Evolutionary conservation across 331 rosid species (phyloP).

Genomic region (Quercus lobata): DNA sequence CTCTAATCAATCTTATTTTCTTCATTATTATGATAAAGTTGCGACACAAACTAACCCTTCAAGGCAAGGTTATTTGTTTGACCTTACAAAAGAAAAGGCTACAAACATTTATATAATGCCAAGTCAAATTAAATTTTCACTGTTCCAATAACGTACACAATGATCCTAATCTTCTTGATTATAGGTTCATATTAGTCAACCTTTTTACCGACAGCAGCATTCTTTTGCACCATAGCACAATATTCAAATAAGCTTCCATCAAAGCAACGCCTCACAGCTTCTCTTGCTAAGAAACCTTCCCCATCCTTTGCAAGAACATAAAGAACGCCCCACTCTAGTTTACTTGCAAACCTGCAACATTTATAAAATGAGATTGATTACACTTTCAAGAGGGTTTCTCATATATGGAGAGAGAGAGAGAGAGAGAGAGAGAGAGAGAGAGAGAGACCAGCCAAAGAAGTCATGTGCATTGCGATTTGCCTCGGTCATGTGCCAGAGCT

Average conservation of each 20-base stretch:
- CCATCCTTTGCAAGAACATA: constrained; percentile 69
- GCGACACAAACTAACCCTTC: neutral
- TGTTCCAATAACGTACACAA: neutral
- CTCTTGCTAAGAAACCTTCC: constrained; percentile 62
- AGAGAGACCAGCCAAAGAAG: constrained; percentile 67
- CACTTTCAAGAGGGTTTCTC: neutral
- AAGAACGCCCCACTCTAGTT: constrained; percentile 70
- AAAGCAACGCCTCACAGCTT: constrained; percentile 81
- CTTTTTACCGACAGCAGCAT: neutral
- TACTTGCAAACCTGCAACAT: constrained; percentile 51
- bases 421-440: neutral
- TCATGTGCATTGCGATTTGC: constrained; percentile 61
- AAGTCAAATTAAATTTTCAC: neutral
- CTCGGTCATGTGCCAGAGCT: constrained; percentile 77
- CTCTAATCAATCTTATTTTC: neutral
- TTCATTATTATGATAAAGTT: neutral
- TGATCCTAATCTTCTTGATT: too few species aligned
- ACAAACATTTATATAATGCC: neutral
- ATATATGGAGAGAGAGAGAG: neutral
- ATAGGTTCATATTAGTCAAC: too few species aligned
- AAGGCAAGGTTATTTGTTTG: neutral
- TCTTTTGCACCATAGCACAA: constrained; percentile 54
- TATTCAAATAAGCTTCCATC: constrained; percentile 81
- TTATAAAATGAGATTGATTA: neutral
- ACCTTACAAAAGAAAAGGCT: neutral